Base-by-base conservation (phyloP, 768 basidiomycete species). In the Termitomyces sp. region DNA sequence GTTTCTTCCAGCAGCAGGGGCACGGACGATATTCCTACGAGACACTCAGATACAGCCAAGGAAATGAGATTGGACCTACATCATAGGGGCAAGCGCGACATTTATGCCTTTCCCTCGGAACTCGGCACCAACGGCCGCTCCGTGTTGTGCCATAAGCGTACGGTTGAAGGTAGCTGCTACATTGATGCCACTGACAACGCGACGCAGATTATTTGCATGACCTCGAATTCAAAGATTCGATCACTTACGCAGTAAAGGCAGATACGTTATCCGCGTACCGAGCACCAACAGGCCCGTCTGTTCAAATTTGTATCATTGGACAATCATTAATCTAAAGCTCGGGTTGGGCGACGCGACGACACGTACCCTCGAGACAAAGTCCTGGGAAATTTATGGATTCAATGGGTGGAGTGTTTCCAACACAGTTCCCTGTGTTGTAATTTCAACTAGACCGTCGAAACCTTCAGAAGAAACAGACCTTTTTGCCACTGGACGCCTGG, bases 51-150 rank as follows among this genome's bases (percentile, higher is more conserved):
- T 47, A 36, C 50, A 11, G 43, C 6, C 32, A 34, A 25, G 15
- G 9, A 12, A 57, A 40, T n/a, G 25, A 12, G 8, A 20, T 17
- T 32, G 9, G 9, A 70, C 75, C 8, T 60, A 79, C 80, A 83
- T 83, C 72, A 78, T 78, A 1, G 83, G 83, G 1, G 80, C 81
- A 17, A 84, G 72, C 9, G 74, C 79, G 55, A 83, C 79, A 70
- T 88, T 69, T 9, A 85, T 79, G 31, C 88, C 88, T 70, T 86
- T 85, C 45, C 80, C 83, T 49, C 75, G 76, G 72, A 84, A 84
- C 68, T 89, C 88, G 29, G 76, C 69, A 2, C 86, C 87, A 69
- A 89, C 79, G 0, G 83, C 83, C 17, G 69, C 70, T 11, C 83
- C 87, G 42, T 86, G 77, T 52, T 78, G 73, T 63, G 81, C 77